Conservation (phyloP, 2,329 filamentous ascomycete species). For the Pseudogymnoascus sp. region DNA sequence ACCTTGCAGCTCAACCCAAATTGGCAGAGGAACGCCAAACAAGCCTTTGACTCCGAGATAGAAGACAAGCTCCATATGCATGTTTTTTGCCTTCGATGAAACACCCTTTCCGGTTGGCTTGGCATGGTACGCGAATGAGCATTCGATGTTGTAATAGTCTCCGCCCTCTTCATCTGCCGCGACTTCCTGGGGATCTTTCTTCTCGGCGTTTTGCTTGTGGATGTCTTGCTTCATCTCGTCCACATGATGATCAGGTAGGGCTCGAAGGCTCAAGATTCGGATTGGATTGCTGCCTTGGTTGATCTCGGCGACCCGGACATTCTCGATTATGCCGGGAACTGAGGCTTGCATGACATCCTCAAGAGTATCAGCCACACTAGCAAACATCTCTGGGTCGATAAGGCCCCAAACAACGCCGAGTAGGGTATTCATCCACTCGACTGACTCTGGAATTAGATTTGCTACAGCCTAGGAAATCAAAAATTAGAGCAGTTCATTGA, state of each 20-base stretch:
- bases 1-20: slow-evolving; percentile 72
- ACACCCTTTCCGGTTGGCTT: slow-evolving; percentile 62
- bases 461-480: slow-evolving; percentile 54
- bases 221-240: slow-evolving; percentile 74
- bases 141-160: slow-evolving; percentile 87
- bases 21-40: slow-evolving; percentile 48
- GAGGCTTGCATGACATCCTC: slow-evolving; percentile 97
- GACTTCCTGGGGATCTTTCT: slow-evolving; percentile 76
- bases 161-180: slow-evolving; percentile 86
- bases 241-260: slow-evolving; percentile 75
- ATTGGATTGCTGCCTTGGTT: slow-evolving; percentile 88
- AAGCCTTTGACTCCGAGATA: slow-evolving; percentile 85
- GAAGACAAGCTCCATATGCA: slow-evolving; percentile 95
- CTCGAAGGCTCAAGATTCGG: slow-evolving; percentile 76
- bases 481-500: background rate
- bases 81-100: slow-evolving; percentile 79
- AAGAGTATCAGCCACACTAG: slow-evolving; percentile 81
- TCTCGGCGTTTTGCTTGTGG: slow-evolving; percentile 68
- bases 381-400: slow-evolving; percentile 92
- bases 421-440: slow-evolving; percentile 93
- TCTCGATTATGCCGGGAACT: slow-evolving; percentile 82
- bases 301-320: slow-evolving; percentile 90
- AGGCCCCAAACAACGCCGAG: slow-evolving; percentile 80
- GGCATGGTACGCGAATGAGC: slow-evolving; percentile 85
- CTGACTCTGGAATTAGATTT: slow-evolving; percentile 86